Percentiles rank a stretch among this genome's conserved stretches.
Conservation (phyloP, 164 flowering plant species). For the Dillenia suffruticosa region DNA sequence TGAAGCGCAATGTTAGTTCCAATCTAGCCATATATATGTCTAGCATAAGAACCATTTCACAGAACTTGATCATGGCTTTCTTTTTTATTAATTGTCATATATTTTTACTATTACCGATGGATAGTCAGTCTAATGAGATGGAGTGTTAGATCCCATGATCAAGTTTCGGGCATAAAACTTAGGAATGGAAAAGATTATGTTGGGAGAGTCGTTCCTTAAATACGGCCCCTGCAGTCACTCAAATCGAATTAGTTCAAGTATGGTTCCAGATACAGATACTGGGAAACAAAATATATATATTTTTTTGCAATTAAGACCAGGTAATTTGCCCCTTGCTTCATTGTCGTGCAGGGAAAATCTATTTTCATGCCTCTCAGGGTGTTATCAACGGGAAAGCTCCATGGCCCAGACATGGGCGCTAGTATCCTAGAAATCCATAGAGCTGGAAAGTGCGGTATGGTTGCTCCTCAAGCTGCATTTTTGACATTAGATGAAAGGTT, state of each 20-base stretch:
- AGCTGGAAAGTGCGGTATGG: constrained; percentile 51
- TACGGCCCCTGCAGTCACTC: too few species aligned
- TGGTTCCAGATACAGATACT: too few species aligned
- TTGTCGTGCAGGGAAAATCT: constrained; percentile 70
- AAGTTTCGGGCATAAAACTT: too few species aligned
- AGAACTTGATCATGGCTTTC: neutral
- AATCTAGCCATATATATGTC: neutral
- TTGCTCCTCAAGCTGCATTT: constrained; percentile 59
- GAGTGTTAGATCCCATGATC: too few species aligned
- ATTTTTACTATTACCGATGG: too few species aligned
- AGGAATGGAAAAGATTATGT: too few species aligned
- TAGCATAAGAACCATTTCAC: neutral
- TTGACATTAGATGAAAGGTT: constrained; percentile 65
- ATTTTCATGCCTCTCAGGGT: constrained; percentile 95
- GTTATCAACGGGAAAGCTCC: constrained; percentile 88
- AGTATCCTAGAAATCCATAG: constrained; percentile 57
- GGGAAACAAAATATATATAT: too few species aligned
- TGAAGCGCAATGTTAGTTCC: constrained; percentile 76
- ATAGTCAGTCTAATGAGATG: too few species aligned
- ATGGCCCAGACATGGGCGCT: constrained; percentile 88
- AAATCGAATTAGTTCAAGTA: too few species aligned
- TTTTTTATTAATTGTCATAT: neutral
- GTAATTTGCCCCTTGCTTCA: neutral
- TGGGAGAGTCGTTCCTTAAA: too few species aligned
- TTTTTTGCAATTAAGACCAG: neutral